Evolutionary conservation across 2,329 filamentous ascomycete genomes (phyloP).

Genomic region (Penicillium sp.): DNA sequence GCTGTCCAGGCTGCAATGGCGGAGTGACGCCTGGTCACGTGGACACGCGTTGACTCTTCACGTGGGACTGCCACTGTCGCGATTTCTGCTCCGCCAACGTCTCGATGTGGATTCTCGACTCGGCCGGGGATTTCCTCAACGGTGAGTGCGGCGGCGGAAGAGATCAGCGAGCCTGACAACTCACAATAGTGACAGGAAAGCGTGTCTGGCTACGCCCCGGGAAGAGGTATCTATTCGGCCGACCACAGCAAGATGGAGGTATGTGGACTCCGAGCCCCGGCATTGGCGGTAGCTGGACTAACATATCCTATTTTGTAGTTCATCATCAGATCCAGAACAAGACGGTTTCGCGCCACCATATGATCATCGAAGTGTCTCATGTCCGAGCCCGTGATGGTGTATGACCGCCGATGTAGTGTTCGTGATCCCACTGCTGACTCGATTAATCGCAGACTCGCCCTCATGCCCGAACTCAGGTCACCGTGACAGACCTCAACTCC

Average conservation of each 20-base stretch:
- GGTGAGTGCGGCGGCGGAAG: constrained; percentile 34
- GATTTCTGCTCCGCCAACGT: background rate
- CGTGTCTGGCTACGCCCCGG: constrained; percentile 82
- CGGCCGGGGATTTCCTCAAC: constrained; percentile 48
- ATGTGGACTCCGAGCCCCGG: constrained; percentile 20
- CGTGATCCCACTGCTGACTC: background rate
- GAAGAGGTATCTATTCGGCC: constrained; percentile 79
- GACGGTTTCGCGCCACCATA: constrained; percentile 83
- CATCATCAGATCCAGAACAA: constrained; percentile 72
- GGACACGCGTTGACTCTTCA: constrained; percentile 32
- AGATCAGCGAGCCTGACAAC: constrained; percentile 36
- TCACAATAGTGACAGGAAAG: constrained; percentile 52
- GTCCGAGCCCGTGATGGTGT: constrained; percentile 67
- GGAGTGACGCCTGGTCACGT: constrained; percentile 35
- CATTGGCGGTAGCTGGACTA: constrained; percentile 1
- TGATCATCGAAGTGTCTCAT: constrained; percentile 68
- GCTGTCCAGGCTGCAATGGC: constrained; percentile 23
- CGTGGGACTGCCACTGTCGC: constrained; percentile 10
- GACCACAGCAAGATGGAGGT: constrained; percentile 65
- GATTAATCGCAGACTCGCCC: constrained; percentile 54
- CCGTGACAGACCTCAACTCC: constrained; percentile 74
- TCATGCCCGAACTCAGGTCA: constrained; percentile 65
- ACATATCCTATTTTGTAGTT: constrained; percentile 44
- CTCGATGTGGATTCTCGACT: constrained; percentile 64
- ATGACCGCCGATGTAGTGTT: constrained; percentile 31